Conservation (phyloP, 257 asterid genomes). For the Fraxinus anomala region DNA sequence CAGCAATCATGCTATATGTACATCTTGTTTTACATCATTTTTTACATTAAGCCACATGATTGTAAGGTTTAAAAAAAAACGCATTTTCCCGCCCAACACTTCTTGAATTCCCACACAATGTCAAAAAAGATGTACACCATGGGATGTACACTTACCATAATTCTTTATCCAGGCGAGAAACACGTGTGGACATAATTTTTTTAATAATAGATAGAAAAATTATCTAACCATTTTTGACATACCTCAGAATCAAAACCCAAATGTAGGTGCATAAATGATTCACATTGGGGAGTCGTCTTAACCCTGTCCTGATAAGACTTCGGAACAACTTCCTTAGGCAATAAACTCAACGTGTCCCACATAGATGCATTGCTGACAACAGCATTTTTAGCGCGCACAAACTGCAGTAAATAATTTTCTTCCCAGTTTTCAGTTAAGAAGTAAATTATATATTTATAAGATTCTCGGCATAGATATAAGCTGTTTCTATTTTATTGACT, state of each 20-base stretch:
- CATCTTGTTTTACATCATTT: no score
- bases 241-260: constrained; percentile 88
- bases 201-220: no score
- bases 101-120: no score
- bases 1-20: no score
- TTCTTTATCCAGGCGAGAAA: no score
- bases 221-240: neutral
- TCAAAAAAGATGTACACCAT: no score
- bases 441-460: neutral
- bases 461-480: neutral
- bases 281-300: constrained; percentile 78
- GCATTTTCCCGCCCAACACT: no score
- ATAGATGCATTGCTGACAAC: constrained; percentile 95
- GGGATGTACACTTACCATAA: no score
- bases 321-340: constrained; percentile 74
- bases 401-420: constrained; percentile 46
- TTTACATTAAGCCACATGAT: no score
- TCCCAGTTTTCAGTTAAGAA: neutral
- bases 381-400: constrained; percentile 83
- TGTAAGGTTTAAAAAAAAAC: no score
- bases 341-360: constrained; percentile 86
- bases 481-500: constrained; percentile 33
- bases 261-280: constrained; percentile 98
- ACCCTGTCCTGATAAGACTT: constrained; percentile 61
- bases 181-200: neutral